Conservation (phyloP, 148 eudicot genomes). For the Mesembryanthemum crystallinum region DNA sequence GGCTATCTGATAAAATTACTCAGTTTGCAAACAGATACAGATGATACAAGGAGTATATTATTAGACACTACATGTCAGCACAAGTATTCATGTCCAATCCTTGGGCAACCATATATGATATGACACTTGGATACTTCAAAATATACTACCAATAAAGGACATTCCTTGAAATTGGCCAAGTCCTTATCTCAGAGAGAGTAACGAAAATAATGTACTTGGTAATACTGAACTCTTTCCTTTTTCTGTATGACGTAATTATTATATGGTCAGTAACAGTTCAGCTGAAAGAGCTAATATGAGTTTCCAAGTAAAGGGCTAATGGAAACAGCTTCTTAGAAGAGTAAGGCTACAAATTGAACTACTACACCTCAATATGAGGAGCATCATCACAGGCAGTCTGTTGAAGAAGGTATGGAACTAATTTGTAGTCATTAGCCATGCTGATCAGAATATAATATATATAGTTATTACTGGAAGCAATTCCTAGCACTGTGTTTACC, state of each 20-base stretch:
- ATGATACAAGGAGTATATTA: not conserved
- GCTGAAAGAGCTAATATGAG: no score
- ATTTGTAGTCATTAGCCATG: constrained; percentile 2
- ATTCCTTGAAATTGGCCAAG: not conserved
- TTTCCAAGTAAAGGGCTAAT: not conserved
- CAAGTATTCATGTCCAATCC: no score
- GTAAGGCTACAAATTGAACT: not conserved
- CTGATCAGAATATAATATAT: not conserved
- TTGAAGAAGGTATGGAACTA: not conserved
- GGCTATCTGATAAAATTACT: not conserved
- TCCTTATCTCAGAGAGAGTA: not conserved
- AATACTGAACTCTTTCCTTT: no score
- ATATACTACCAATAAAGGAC: not conserved
- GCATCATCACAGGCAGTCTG: not conserved
- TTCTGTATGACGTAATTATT: no score
- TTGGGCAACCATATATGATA: no score
- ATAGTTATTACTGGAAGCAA: not conserved
- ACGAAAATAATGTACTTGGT: not conserved
- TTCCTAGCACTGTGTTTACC: constrained; percentile 40
- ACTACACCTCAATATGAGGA: not conserved
- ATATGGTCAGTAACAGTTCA: no score
- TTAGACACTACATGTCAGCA: no score
- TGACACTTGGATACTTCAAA: not conserved
- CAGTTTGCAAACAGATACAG: not conserved
- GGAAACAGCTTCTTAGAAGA: not conserved